Evolutionary conservation across 148 eudicot species (phyloP), one percentile per base, ranked within the genome.

Genomic region (Silene uniflora): DNA sequence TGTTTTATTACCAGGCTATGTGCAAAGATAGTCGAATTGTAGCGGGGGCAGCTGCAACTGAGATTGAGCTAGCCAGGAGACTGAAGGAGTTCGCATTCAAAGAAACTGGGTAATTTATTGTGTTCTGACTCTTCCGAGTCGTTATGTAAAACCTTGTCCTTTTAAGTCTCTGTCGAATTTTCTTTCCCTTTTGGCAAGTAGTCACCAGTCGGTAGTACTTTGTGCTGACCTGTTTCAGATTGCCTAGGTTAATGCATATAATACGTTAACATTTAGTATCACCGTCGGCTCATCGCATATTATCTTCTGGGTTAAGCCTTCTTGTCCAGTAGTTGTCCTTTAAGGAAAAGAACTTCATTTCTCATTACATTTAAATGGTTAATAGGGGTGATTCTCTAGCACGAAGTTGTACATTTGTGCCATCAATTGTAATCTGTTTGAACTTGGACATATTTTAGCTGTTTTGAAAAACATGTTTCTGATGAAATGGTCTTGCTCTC

Each of bases 31-130:
- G 97, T 80, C 91, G 97, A 71, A 83, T 79, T 14, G 86, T 95
- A 67, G 97, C 98, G 80, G 98, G 98, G 73, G 98, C 97, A 72
- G 97, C 98, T 19, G 98, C 97, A 71, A 86, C 97, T 21, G 97
- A 95, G 84, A 92, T 95, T 75, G 98, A 95, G 81, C 79, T 95
- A 72, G 97, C 98, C 11, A 89, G 85, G 80, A 90, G 83, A 83
- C 80, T 95, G 81, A 92, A 90, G 85, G 97, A 95, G 72, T 85
- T 92, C 64, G 89, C 98, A 67, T 88, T 92, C 55, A 95, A 85
- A 79, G 98, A 94, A 80, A 94, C 91, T 10, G 98, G 98, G 97
- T 93, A 87, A 62, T 9, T 19, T 24, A 22, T 7, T 12, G 35
- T 10, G 21, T 62, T 6, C 3, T n/a, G n/a, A n/a, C n/a, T n/a